Evolutionary conservation across 306 rosid species (phyloP), one percentile per base, ranked within the genome.

Genomic region (Begonia masoniana): DNA sequence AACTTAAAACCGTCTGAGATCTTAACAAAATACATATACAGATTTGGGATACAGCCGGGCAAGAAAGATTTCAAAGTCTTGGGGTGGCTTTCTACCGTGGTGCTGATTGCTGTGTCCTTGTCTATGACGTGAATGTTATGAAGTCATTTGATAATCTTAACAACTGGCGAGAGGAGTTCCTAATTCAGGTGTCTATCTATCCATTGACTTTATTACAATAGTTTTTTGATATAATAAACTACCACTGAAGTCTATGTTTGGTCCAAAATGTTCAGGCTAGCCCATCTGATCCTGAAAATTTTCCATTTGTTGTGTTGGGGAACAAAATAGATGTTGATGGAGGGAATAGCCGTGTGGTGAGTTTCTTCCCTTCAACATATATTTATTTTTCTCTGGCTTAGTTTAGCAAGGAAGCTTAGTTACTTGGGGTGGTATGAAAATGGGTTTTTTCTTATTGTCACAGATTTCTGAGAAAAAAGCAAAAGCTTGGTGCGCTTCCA

Each of bases 11-110:
- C 3, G 39, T 31, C 0, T 7, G 39, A 31, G 39, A 9, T 31
- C 9, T 5, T 31, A 31, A 31, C 7, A 31, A 31, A 31, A 31
- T 31, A 7, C 39, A 31, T 3, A 5, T 55, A 49, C 69, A 83
- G 99, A 92, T 92, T 50, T 86, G 99, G 96, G 96, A 92, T 72
- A 86, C 99, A 31, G 99, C 96, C 62, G 97, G 97, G 24, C 97
- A 91, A 68, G 97, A 91, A 72, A 75, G 97, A 63, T 91, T 91
- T 81, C 97, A 91, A 58, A 85, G 94, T 81, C 99, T 91, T 60
- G 99, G 99, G 15, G 97, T 89, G 72, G 97, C 97, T 51, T 91
- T 91, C 81, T 91, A 91, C 69, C 99, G 99, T 8, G 96, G 99
- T 62, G 99, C 99, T 57, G 99, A 91, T 61, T 91, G 99, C 62